Conservation (phyloP, 148 eudicot species). For the Rhododendron ferrugineum region DNA sequence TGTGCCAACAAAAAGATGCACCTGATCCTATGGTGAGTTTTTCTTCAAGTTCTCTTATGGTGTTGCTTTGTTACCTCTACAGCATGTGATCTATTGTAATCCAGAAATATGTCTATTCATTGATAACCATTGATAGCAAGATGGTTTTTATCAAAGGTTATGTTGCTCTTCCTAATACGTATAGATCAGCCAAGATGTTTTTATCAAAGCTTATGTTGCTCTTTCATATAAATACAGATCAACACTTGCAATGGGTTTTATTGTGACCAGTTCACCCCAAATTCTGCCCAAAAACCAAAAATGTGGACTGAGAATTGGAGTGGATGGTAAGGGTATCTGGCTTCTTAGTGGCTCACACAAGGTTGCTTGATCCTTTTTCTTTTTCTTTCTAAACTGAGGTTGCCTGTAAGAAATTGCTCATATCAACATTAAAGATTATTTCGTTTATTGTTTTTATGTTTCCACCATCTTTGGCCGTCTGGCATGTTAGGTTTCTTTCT, state of each 20-base stretch:
- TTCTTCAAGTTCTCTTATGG: conserved; percentile 1
- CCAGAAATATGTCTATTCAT: not conserved
- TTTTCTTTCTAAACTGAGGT: not conserved
- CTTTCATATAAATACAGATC: conserved; percentile 42
- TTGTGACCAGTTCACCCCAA: conserved; percentile 86
- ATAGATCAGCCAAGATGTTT: conserved; percentile 40
- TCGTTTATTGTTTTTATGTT: not conserved
- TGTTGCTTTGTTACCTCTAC: not conserved
- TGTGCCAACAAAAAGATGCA: conserved; percentile 89
- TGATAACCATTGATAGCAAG: not conserved
- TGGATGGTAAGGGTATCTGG: conserved; percentile 63
- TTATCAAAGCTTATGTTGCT: not conserved
- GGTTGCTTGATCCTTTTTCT: not conserved
- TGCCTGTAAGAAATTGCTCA: not conserved
- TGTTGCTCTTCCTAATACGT: conserved; percentile 3
- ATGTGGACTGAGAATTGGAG: conserved; percentile 99
- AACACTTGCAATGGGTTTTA: conserved; percentile 98
- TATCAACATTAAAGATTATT: not conserved
- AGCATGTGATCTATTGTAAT: not conserved
- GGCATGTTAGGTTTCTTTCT: conserved; percentile 52
- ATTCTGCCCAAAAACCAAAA: conserved; percentile 68
- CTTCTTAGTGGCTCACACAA: not conserved
- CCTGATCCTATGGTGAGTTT: conserved; percentile 77
- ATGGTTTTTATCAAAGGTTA: not conserved
- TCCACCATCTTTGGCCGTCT: conserved; percentile 1